Base-by-base conservation (phyloP, 441 rosid species). In the Dalechampia spathulata region DNA sequence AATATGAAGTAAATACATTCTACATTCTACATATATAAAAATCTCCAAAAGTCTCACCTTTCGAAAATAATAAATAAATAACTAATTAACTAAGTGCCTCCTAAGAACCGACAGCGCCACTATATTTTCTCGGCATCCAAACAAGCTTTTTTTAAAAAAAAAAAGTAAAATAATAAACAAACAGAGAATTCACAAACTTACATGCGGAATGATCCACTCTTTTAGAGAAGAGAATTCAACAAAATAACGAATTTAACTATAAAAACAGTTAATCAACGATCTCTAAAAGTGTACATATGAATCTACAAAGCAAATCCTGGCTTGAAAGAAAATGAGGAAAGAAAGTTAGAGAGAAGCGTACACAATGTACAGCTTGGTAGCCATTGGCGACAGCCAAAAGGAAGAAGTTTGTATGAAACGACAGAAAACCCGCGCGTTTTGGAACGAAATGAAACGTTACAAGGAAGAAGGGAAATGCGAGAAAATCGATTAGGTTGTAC, bases 331-430 rank as follows among this genome's bases (percentile, higher is more conserved):
- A 57, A 39, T 34, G 9, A 23, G n/a, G 53, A 0, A 34, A 7
- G 16, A 15, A 25, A 15, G 57, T 9, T 8, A 23, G 39, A 58
- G 45, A 42, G 48, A 58, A 1, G 72, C 85, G 19, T 86, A 86
- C 95, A 83, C 91, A 61, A 86, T 83, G 71, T 83, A 86, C 42
- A 86, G 75, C 80, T 86, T 83, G 56, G 78, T 72, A n/a, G 88
- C 86, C 95, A 86, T 86, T 19, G 74, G 59, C 61, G 44, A 41
- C 13, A 28, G 38, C 32, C 14, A 57, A 22, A 36, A 14, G 15
- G n/a, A 45, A 19, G 34, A 30, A n/a, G 34, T 3, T 3, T 55
- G 44, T 32, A 12, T 51, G 13, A 27, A 20, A 41, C 15, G 50
- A 45, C 42, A 20, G n/a, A n/a, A n/a, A n/a, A n/a, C n/a, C n/a